These are phyloP conservation scores for Choiromyces venosus DNA, from an alignment of 495 filamentous ascomycete genomes.

Conservation along the genomic window DNA sequence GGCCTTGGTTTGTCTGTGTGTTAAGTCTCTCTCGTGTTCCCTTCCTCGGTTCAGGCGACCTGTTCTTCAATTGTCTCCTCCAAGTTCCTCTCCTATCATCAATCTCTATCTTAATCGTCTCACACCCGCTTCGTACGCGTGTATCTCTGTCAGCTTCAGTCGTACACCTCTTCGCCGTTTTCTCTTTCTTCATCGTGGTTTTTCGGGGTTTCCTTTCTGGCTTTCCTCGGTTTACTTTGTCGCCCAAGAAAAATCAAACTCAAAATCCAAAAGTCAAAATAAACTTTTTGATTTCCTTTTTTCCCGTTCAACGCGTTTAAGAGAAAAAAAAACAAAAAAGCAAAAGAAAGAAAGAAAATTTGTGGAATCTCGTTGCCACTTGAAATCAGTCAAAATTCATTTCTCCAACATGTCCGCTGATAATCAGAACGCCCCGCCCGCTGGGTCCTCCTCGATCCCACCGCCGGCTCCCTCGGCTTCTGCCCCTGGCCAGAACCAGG, in stretches of 20 bases:
- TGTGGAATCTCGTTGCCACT: constrained; percentile 27
- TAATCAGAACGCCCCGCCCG: constrained; percentile 32
- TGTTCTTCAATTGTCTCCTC: constrained; percentile 38
- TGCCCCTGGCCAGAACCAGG: constrained; percentile 31
- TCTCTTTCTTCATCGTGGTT: constrained; percentile 39
- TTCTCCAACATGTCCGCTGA: constrained; percentile 42
- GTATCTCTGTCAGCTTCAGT: constrained; percentile 34
- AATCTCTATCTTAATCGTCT: constrained; percentile 25
- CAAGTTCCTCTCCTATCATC: constrained; percentile 20
- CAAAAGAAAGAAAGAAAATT: constrained; percentile 26
- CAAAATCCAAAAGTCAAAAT: constrained; percentile 19
- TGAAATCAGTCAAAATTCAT: constrained; percentile 35
- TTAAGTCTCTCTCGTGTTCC: constrained; percentile 20
- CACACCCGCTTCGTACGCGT: constrained; percentile 34
- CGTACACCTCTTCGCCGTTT: constrained; percentile 26
- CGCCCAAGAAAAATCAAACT: constrained; percentile 22
- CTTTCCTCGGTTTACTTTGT: constrained; percentile 38
- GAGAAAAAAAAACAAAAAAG: constrained; percentile 25
- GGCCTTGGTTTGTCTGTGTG: constrained; percentile 28
- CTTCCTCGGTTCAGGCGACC: constrained; percentile 34
- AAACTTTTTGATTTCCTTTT: constrained; percentile 37
- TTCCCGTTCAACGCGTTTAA: constrained; percentile 7
- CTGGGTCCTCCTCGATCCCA: constrained; percentile 3
- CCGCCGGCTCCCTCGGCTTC: not conserved
- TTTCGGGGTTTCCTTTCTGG: constrained; percentile 35